Base-by-base conservation (phyloP, 192 early-diverging fungal species). In the Dispira simplex region DNA sequence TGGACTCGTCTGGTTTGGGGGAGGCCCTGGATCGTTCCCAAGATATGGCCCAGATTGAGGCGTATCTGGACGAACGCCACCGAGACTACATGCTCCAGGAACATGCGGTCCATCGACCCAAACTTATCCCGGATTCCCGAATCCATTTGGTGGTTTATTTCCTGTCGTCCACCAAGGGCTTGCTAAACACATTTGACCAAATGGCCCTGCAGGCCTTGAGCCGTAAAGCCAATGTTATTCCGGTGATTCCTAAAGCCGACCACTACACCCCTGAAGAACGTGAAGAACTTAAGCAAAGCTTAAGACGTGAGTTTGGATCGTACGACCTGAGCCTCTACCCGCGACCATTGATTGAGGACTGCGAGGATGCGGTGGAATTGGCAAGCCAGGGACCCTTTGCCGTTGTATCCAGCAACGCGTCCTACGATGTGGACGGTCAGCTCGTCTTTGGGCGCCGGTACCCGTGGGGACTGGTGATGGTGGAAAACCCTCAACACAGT, bases 241-340 rank as follows among this genome's bases (percentile, higher is more conserved):
- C 90, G 23, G 75, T 90, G 55, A 88, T 93, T 71, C 86, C 85
- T 52, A 90, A 90, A 66, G 85, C 87, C 18, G 90, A 93, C 68
- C 77, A 83, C 0, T 70, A 90, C 62, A 83, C 85, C 14, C 64
- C 71, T 13, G 83, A 83, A 32, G 90, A 92, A 63, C 72, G 76
- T 26, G 56, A 67, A 3, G 57, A 67, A 4, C 88, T 85, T 73
- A 92, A 92, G 68, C 71, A 75, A 55, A 75, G 71, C 46, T 79
- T 87, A 68, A 74, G 76, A 18, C 69, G 73, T 32, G 85, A 90
- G 63, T 71, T 92, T 48, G 80, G 82, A 51, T 60, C 70, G 12
- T 65, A 90, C 69, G 75, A 76, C 47, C 87, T 90, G 57, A 69
- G 62, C 28, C 74, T 83, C 12, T 92, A 89, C 70, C 90, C 87